Conservation (phyloP, 1,284 basidiomycete genomes). For the Laetiporus sulphureus region DNA sequence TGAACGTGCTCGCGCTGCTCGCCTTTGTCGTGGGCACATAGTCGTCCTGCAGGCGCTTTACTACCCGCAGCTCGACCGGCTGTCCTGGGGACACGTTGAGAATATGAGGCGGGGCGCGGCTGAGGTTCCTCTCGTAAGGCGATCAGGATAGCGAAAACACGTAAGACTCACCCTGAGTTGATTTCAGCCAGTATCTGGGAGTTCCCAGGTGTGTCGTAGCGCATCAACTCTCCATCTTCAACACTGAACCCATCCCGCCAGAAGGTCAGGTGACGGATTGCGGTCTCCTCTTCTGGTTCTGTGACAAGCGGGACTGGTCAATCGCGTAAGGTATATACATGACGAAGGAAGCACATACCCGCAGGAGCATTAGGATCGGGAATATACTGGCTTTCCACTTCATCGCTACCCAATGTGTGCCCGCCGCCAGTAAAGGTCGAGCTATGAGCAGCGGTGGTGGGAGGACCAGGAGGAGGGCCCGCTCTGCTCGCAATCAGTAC, state of each 20-base stretch:
- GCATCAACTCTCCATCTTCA: conserved; percentile 83
- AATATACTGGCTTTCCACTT: conserved; percentile 63
- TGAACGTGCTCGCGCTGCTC: conserved; percentile 45
- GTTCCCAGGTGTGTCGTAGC: conserved; percentile 81
- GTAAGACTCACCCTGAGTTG: conserved; percentile 62
- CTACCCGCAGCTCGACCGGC: conserved; percentile 81
- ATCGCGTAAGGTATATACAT: background rate
- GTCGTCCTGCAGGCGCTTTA: conserved; percentile 69
- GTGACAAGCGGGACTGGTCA: background rate
- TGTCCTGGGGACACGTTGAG: conserved; percentile 78
- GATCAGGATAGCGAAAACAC: background rate
- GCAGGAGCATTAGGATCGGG: conserved; percentile 55
- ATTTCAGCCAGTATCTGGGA: conserved; percentile 73
- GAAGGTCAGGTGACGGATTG: conserved; percentile 79
- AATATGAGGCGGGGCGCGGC: conserved; percentile 73
- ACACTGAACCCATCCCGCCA: conserved; percentile 95
- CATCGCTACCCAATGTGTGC: conserved; percentile 83
- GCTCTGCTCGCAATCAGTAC: conserved; percentile 25
- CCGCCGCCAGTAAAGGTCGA: conserved; percentile 62
- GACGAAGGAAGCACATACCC: conserved; percentile 1
- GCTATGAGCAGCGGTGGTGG: conserved; percentile 12
- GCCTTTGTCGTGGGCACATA: conserved; percentile 51
- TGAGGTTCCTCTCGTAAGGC: conserved; percentile 20
- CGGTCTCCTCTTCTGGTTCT: conserved; percentile 52
- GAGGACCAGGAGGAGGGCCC: conserved; percentile 29